phyloP scores from a whole-genome alignment of 371 early-diverging fungal genomes.

The Apophysomyces ossiformis region DNA sequence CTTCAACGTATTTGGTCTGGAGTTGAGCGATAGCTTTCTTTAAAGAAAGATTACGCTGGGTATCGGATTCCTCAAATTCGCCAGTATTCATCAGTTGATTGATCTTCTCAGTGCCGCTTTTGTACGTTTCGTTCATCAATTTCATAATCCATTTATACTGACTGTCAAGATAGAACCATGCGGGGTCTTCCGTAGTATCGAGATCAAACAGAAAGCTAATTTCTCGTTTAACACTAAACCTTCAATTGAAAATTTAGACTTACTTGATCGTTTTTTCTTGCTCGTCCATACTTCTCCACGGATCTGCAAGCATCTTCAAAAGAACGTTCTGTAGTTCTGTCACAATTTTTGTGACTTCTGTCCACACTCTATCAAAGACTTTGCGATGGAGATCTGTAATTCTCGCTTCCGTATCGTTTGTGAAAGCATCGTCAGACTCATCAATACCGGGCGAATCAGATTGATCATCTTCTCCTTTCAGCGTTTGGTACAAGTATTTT shows the following conservation, averaged over 20 bases:
- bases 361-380: conserved; percentile 96
- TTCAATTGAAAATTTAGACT: conserved; percentile 20
- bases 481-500: conserved; percentile 62
- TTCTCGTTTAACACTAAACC: not conserved
- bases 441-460: conserved; percentile 17
- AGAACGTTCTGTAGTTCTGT: conserved; percentile 72
- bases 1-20: conserved; percentile 27
- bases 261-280: conserved; percentile 91
- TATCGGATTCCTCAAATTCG: conserved; percentile 38
- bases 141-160: conserved; percentile 89
- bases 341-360: conserved; percentile 86
- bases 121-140: conserved; percentile 70
- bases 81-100: conserved; percentile 25
- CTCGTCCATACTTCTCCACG: conserved; percentile 82
- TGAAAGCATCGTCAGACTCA: conserved; percentile 14
- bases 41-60: conserved; percentile 37
- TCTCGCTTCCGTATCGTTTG: conserved; percentile 28
- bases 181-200: conserved; percentile 86
- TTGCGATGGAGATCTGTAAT: conserved; percentile 68
- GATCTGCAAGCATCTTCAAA: conserved; percentile 76
- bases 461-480: conserved; percentile 38
- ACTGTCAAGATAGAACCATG: conserved; percentile 86
- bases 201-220: conserved; percentile 78
- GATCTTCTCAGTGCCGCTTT: conserved; percentile 53
- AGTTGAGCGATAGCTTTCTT: conserved; percentile 44